A percentile compares a stretch with the other conserved stretches of the same genome.
Evolutionary conservation across 2,329 filamentous ascomycete genomes (phyloP).

Genomic region (Cadophora malorum): DNA sequence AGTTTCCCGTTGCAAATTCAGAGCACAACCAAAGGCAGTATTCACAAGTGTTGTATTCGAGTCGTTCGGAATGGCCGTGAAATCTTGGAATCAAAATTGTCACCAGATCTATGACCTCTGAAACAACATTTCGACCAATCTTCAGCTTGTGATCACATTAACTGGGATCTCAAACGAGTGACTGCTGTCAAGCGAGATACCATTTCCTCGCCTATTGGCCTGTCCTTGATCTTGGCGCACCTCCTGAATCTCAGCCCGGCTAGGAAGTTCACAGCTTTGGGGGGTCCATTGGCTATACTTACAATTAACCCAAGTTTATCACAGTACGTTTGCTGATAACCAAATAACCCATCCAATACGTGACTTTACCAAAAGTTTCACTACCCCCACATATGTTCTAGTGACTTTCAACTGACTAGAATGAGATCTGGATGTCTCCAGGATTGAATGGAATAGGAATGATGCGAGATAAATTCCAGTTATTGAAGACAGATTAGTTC

Average conservation of each 20-base stretch:
- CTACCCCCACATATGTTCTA: background rate
- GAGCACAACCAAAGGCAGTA: background rate
- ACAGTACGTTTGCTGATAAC: background rate
- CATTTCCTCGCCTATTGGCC: background rate
- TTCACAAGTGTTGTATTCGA: background rate
- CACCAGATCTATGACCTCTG: background rate
- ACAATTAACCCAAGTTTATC: background rate
- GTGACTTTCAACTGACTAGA: too few species aligned
- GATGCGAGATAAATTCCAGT: too few species aligned
- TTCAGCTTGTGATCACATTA: slow-evolving; percentile 1
- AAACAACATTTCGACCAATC: background rate
- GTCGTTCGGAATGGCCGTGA: background rate
- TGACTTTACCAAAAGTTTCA: background rate
- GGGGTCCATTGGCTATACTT: background rate
- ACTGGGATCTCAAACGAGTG: background rate
- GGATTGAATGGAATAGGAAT: too few species aligned
- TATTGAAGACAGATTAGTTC: too few species aligned
- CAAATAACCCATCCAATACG: background rate
- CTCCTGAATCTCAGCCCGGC: slow-evolving; percentile 3
- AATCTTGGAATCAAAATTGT: background rate
- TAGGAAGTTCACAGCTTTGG: too few species aligned
- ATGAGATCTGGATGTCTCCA: too few species aligned
- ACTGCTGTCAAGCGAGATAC: background rate
- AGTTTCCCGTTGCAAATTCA: background rate
- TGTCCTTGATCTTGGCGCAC: background rate